These are phyloP conservation scores for Aureobasidium sp. DNA, from an alignment of 2,329 filamentous ascomycete genomes.

Conservation along the genomic window DNA sequence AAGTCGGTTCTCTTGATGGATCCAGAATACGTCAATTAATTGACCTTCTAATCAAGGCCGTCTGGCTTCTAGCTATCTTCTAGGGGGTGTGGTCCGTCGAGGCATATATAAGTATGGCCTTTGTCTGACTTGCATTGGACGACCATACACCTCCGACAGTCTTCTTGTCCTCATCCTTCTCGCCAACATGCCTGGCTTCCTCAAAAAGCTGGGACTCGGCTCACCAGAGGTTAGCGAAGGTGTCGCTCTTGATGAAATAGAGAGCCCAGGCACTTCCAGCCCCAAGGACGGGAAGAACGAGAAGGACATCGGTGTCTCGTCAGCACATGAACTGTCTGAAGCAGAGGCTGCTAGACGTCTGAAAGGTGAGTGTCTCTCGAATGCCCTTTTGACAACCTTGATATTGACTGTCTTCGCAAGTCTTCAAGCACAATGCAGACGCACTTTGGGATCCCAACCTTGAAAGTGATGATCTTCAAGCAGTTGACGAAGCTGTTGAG, in stretches of 20 bases:
- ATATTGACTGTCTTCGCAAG: not conserved
- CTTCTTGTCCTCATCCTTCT: not conserved
- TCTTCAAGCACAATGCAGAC: not conserved
- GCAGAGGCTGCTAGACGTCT: not conserved
- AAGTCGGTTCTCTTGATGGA: not conserved
- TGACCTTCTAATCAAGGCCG: not conserved
- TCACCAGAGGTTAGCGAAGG: not conserved
- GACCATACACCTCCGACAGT: not conserved
- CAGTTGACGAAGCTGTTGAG: slow-evolving; percentile 50
- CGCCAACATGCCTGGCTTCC: not conserved
- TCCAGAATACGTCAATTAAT: not conserved
- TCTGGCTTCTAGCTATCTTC: not conserved
- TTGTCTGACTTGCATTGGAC: not conserved
- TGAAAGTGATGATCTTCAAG: slow-evolving; percentile 29
- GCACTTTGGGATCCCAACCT: slow-evolving; percentile 8
- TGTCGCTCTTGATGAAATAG: not conserved
- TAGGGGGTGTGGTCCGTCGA: not conserved
- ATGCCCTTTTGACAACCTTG: not conserved
- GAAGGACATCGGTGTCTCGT: not conserved
- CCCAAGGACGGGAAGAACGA: not conserved
- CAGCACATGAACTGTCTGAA: not conserved
- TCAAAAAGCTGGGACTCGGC: not conserved
- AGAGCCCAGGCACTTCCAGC: not conserved
- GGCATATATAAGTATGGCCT: not conserved
- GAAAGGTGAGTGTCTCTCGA: not conserved